phyloP scores from a whole-genome alignment of 306 rosid species.

The Lathyrus oleraceus region DNA sequence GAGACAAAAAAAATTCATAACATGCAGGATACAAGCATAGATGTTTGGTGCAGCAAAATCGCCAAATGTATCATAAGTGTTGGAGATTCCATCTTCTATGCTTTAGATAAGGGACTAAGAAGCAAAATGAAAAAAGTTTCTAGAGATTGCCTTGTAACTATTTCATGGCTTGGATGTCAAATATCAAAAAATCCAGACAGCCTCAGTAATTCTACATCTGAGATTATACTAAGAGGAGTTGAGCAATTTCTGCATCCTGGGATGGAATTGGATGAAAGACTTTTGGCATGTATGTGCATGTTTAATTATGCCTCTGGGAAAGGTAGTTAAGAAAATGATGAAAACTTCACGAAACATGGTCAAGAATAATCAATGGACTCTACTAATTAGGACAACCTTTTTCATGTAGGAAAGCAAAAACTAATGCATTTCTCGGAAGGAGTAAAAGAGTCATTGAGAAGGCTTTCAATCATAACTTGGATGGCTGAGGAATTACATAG shows the following conservation, averaged over 20 bases:
- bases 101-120: constrained; percentile 62
- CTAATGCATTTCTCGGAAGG: constrained; percentile 79
- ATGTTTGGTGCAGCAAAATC: constrained; percentile 71
- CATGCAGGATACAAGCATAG: constrained; percentile 68
- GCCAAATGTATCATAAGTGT: constrained; percentile 49
- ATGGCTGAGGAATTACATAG: constrained; percentile 81
- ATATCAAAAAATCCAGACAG: constrained; percentile 57
- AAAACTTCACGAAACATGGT: constrained; percentile 12
- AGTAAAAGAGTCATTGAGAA: constrained; percentile 70
- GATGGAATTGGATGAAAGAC: constrained; percentile 70
- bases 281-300: constrained; percentile 75
- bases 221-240: constrained; percentile 61
- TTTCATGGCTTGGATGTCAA: constrained; percentile 87
- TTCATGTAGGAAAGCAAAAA: constrained; percentile 65
- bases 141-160: constrained; percentile 58
- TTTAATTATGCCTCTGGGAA: constrained; percentile 74
- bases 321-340: constrained; percentile 49
- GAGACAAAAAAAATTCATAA: constrained; percentile 28
- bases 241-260: constrained; percentile 80
- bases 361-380: constrained; percentile 17
- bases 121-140: constrained; percentile 62
- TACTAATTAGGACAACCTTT: constrained; percentile 13
- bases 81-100: constrained; percentile 61
- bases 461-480: constrained; percentile 73
- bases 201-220: constrained; percentile 58